Conservation (phyloP, 192 early-diverging fungal species). For the Diversispora epigaea region DNA sequence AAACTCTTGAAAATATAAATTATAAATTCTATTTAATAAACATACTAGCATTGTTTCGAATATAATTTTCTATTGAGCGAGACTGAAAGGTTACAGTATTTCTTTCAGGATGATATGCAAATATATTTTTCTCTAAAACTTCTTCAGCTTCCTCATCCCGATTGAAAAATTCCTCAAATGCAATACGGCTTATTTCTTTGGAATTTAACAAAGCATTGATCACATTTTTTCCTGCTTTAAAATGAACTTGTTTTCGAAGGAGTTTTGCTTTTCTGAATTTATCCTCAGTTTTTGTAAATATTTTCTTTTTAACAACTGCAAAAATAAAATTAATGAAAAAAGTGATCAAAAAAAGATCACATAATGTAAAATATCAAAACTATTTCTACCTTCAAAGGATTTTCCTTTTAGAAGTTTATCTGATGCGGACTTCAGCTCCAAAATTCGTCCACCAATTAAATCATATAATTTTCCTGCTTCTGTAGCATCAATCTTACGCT, state of each 20-base stretch:
- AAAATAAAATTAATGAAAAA: background rate
- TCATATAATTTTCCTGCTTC: constrained; percentile 19
- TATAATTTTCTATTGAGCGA: constrained; percentile 18
- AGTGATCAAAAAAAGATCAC: background rate
- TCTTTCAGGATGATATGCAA: constrained; percentile 19
- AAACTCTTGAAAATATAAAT: too few relatives aligned
- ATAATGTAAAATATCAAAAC: background rate
- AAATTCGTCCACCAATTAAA: constrained; percentile 13
- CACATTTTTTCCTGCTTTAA: constrained; percentile 13
- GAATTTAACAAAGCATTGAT: constrained; percentile 11
- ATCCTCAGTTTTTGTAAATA: background rate
- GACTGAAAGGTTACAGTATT: constrained; percentile 31
- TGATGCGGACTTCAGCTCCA: constrained; percentile 4
- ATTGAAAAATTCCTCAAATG: constrained; percentile 17
- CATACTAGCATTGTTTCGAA: background rate
- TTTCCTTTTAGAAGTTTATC: background rate
- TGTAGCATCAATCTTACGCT: constrained; percentile 10
- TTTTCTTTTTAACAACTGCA: constrained; percentile 5
- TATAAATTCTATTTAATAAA: too few relatives aligned
- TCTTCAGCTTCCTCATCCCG: constrained; percentile 19
- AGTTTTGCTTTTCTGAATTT: constrained; percentile 1
- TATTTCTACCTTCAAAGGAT: constrained; percentile 7
- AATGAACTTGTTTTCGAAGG: background rate
- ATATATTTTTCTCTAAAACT: constrained; percentile 20
- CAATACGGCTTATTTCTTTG: background rate